These are phyloP conservation scores for Juncus effusus DNA, from an alignment of 176 grass and related monocot genomes.

Conservation along the genomic window DNA sequence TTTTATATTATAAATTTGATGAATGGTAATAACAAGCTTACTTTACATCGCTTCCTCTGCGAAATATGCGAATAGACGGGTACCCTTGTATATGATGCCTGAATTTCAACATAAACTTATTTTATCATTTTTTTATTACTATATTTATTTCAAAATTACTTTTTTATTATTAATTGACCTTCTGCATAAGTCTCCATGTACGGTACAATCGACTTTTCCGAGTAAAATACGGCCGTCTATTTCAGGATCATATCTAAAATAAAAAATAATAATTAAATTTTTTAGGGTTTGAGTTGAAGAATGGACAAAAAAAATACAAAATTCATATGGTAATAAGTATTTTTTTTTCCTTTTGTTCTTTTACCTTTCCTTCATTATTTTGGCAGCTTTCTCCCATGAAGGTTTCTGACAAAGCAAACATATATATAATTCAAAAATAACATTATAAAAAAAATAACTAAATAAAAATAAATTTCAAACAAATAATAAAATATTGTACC, in stretches of 20 bases:
- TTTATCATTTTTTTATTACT: background rate
- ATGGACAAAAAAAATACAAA: background rate
- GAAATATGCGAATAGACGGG: conserved; percentile 93
- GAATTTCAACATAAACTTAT: conserved; percentile 32
- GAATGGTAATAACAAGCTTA: conserved; percentile 34
- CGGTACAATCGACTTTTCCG: conserved; percentile 83
- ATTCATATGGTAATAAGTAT: conserved; percentile 1
- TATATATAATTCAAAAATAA: conserved; percentile 8
- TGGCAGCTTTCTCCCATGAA: conserved; percentile 87
- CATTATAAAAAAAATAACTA: background rate
- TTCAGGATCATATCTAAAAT: conserved; percentile 91
- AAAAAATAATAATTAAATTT: conserved; percentile 14
- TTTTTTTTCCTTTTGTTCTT: background rate
- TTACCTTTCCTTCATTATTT: conserved; percentile 91
- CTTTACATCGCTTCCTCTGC: conserved; percentile 90
- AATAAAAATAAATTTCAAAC: background rate
- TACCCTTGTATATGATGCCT: conserved; percentile 98
- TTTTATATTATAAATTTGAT: background rate
- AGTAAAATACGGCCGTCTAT: conserved; percentile 89
- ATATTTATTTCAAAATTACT: too few relatives aligned
- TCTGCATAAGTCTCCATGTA: conserved; percentile 65
- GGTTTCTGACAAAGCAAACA: conserved; percentile 64
- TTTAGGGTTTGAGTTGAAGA: background rate
- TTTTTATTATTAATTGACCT: conserved; percentile 39
- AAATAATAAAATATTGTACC: conserved; percentile 43